A percentile compares a stretch with the other conserved stretches of the same genome.
Evolutionary conservation across 129 eudicot species (phyloP).

Genomic region (Flaveria brownii): DNA sequence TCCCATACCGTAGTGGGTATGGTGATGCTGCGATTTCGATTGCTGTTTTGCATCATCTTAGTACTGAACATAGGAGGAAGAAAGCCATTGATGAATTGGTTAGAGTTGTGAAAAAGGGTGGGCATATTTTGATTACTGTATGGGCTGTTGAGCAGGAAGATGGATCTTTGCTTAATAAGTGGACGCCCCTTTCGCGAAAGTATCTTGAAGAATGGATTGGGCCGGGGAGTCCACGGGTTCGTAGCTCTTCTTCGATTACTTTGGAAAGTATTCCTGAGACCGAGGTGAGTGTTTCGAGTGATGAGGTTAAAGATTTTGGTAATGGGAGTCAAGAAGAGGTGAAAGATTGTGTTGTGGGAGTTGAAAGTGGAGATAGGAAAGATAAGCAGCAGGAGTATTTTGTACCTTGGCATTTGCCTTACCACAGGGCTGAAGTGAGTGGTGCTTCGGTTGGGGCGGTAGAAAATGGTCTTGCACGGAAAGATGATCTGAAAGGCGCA

Average conservation of each 20-base stretch:
- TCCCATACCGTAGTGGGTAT: constrained; percentile 73
- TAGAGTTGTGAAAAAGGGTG: constrained; percentile 75
- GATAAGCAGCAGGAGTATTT: constrained; percentile 81
- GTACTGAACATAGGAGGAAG: constrained; percentile 76
- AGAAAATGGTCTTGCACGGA: constrained; percentile 77
- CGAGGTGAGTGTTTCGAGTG: constrained; percentile 45
- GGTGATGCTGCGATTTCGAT: constrained; percentile 94
- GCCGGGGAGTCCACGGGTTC: constrained; percentile 69
- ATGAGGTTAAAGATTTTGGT: constrained; percentile 28
- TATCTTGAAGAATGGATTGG: constrained; percentile 91
- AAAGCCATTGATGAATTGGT: constrained; percentile 83
- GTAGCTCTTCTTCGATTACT: constrained; percentile 42
- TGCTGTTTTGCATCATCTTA: constrained; percentile 92
- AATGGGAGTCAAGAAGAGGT: constrained; percentile 20
- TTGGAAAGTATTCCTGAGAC: constrained; percentile 80
- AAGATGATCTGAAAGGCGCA: constrained; percentile 88
- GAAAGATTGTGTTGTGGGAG: constrained; percentile 15
- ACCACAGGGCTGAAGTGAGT: constrained; percentile 90
- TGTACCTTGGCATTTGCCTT: constrained; percentile 98
- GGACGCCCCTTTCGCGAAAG: constrained; percentile 83
- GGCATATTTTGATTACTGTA: constrained; percentile 83
- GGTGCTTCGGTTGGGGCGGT: constrained; percentile 79
- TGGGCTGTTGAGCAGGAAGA: constrained; percentile 99
- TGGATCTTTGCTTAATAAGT: constrained; percentile 60
- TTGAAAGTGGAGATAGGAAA: constrained; percentile 12